Evolutionary conservation across 2,329 filamentous ascomycete species (phyloP).

Genomic region (Torrubiellomyces zombiae): DNA sequence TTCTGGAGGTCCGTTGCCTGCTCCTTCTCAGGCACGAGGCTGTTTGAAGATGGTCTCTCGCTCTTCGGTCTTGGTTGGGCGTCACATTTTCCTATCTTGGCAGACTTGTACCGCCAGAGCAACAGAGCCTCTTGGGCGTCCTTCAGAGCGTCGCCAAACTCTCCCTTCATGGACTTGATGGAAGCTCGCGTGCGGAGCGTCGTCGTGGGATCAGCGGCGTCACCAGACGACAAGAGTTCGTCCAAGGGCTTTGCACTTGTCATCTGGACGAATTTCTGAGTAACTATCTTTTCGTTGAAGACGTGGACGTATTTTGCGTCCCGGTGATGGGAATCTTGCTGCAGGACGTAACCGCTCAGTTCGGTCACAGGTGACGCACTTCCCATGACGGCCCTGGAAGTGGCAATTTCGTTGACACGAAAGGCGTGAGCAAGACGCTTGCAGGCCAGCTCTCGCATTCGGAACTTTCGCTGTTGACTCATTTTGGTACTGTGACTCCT

Average conservation of each 20-base stretch:
- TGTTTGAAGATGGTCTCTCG: conserved; percentile 15
- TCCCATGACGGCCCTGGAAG: conserved; percentile 73
- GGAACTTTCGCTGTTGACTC: conserved; percentile 59
- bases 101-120: conserved; percentile 32
- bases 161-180: conserved; percentile 59
- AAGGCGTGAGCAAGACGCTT: conserved; percentile 66
- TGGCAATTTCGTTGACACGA: conserved; percentile 65
- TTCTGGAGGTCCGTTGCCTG: conserved; percentile 61
- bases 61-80: too few species aligned
- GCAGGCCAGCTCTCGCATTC: conserved; percentile 66
- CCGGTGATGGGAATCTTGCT: conserved; percentile 47
- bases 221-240: conserved; percentile 47
- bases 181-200: conserved; percentile 57
- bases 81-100: conserved; percentile 31
- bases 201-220: conserved; percentile 47
- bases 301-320: conserved; percentile 84
- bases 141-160: conserved; percentile 49
- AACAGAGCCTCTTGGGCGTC: conserved; percentile 55
- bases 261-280: conserved; percentile 52
- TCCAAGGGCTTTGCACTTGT: conserved; percentile 51
- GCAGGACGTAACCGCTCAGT: conserved; percentile 55
- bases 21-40: conserved; percentile 21
- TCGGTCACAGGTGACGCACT: conserved; percentile 61
- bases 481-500: conserved; percentile 40
- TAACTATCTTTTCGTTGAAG: conserved; percentile 81